Evolutionary conservation across 2,329 filamentous ascomycete species (phyloP), one percentile per base, ranked within the genome.

Genomic region (Aspergillus alliaceus): DNA sequence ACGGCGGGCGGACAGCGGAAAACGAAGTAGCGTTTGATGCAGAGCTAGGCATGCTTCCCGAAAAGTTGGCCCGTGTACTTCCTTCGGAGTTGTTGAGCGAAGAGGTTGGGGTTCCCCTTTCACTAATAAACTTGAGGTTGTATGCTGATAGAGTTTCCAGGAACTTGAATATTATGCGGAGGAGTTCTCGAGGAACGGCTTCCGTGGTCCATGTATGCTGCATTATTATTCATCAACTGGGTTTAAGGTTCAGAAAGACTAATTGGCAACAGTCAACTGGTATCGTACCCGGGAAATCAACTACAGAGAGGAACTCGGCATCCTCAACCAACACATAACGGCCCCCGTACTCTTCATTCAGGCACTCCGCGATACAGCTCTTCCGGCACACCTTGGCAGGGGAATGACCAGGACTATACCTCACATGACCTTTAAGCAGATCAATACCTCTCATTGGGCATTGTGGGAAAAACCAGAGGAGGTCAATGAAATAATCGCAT

Each of bases 391-490:
- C 37, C 84, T 97, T 84, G 83, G 88, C 1, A 76, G 74, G 24
- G 84, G 84, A 0, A 96, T 96, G 91, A 86, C 86, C 20, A 78
- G 80, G 62, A 77, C 79, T 60, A 85, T 93, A 58, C 82, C 84
- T 2, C 81, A 85, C 47, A 74, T 96, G 67, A 89, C 84, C 7
- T 80, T 82, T 59, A 81, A 77, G 8, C 84, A 90, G 70, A 87
- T 96, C 54, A 75, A 87, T 34, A 82, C 88, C 0, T 79, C 82
- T 18, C 95, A 98, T 75, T 98, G 93, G 93, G 90, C 88, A 46
- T 76, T 96, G 70, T 87, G 86, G 79, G 85, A 96, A 79, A 84
- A 84, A 61, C 82, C 88, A 0, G 83, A 81, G 22, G 84, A 88
- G 65, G 84, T 91, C 3, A 97, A 97, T 73, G 72, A 70, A 50